phyloP scores from a whole-genome alignment of 208 protist genomes.

The Acanthamoeba culbertsoni region DNA sequence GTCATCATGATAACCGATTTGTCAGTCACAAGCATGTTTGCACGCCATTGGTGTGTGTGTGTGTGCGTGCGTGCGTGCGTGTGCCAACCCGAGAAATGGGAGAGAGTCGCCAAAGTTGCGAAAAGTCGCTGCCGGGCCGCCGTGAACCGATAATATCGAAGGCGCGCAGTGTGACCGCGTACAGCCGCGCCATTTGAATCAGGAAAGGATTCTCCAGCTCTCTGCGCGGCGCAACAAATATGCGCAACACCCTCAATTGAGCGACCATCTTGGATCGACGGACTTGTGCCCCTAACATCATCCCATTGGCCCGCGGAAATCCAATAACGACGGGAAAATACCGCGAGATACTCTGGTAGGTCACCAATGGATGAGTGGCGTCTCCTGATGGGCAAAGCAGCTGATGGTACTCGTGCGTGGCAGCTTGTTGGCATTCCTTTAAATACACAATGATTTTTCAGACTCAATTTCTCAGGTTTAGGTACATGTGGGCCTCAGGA shows the following conservation, averaged over 20 bases:
- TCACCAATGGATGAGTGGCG: background rate
- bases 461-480: too few species aligned
- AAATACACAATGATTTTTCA: background rate
- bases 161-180: background rate
- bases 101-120: background rate
- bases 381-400: background rate
- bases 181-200: background rate
- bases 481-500: background rate
- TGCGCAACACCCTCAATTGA: background rate
- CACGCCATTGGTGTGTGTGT: too few species aligned
- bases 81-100: background rate
- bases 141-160: background rate
- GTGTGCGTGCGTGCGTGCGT: background rate
- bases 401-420: background rate
- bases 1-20: background rate
- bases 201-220: conserved; percentile 14
- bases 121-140: background rate
- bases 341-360: background rate
- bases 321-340: too few species aligned
- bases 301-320: too few species aligned
- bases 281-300: too few species aligned
- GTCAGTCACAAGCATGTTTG: background rate
- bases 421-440: background rate
- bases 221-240: background rate
- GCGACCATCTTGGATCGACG: too few species aligned